phyloP scores from a whole-genome alignment of 768 basidiomycete genomes.

The Coprinopsis cinerea region DNA sequence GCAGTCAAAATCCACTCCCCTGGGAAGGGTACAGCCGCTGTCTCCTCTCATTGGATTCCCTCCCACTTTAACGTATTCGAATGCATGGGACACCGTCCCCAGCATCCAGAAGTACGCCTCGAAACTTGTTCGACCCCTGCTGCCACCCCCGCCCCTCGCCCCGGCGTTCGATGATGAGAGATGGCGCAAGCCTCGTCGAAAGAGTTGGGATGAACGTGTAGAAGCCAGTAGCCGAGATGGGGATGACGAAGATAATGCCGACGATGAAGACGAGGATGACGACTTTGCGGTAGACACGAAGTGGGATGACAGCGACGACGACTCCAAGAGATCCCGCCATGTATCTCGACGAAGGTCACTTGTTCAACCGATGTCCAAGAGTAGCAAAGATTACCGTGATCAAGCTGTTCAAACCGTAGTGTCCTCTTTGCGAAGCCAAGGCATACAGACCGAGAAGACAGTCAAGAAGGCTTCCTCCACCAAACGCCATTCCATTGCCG shows the following conservation, averaged over 20 bases:
- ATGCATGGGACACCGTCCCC: constrained; percentile 83
- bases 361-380: constrained; percentile 28
- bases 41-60: constrained; percentile 51
- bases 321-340: constrained; percentile 16
- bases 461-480: not conserved
- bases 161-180: constrained; percentile 47
- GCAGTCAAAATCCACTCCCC: constrained; percentile 19
- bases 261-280: constrained; percentile 49
- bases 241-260: constrained; percentile 73
- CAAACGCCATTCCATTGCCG: not conserved
- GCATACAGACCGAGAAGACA: constrained; percentile 11
- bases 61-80: constrained; percentile 55
- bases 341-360: constrained; percentile 26
- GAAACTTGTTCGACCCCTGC: constrained; percentile 46
- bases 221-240: constrained; percentile 78
- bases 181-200: constrained; percentile 28
- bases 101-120: constrained; percentile 74
- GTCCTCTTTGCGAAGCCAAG: constrained; percentile 27
- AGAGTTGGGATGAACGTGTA: constrained; percentile 46
- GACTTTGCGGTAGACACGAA: constrained; percentile 20
- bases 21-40: constrained; percentile 20
- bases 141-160: constrained; percentile 29
- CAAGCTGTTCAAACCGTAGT: constrained; percentile 65
- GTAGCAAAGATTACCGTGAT: constrained; percentile 50
- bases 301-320: constrained; percentile 33